phyloP scores from a whole-genome alignment of 352 stramenopile genomes.

The Phytophthora cactorum region DNA sequence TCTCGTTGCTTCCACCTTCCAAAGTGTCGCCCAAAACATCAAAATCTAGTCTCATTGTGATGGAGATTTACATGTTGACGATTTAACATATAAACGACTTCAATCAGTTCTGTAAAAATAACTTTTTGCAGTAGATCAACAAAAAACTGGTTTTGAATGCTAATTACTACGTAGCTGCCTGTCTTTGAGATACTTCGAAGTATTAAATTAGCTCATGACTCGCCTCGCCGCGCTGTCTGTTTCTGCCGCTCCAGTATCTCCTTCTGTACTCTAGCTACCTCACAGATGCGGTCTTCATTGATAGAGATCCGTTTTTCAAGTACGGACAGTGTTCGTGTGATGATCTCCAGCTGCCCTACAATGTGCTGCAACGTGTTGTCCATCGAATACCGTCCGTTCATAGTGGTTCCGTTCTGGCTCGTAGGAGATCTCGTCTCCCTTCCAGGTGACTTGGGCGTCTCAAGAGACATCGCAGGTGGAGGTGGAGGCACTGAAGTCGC shows the following conservation, averaged over 20 bases:
- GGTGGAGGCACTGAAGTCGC: slow-evolving; percentile 7
- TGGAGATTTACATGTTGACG: no score
- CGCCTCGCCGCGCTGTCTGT: slow-evolving; percentile 15
- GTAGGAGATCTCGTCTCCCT: slow-evolving; percentile 21
- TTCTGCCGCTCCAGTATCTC: slow-evolving; percentile 60
- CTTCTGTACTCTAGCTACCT: slow-evolving; percentile 69
- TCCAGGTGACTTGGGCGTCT: slow-evolving; percentile 18
- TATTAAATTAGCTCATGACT: slow-evolving; percentile 19
- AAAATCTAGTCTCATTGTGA: no score
- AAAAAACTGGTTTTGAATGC: no score
- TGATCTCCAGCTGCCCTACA: slow-evolving; percentile 89
- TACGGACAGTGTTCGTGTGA: slow-evolving; percentile 84
- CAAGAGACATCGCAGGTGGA: slow-evolving; percentile 11
- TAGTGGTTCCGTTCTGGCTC: slow-evolving; percentile 13
- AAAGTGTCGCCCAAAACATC: no score
- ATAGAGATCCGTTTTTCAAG: slow-evolving; percentile 88
- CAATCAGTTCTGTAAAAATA: no score
- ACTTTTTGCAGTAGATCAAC: no score
- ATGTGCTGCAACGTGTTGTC: slow-evolving; percentile 88
- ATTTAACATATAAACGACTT: no score
- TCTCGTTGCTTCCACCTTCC: no score
- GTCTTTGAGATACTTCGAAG: background rate
- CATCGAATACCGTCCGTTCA: slow-evolving; percentile 12
- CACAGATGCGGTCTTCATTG: slow-evolving; percentile 80
- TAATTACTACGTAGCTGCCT: background rate